Base-by-base conservation (phyloP, 495 filamentous ascomycete genomes). In the Podospora didyma region DNA sequence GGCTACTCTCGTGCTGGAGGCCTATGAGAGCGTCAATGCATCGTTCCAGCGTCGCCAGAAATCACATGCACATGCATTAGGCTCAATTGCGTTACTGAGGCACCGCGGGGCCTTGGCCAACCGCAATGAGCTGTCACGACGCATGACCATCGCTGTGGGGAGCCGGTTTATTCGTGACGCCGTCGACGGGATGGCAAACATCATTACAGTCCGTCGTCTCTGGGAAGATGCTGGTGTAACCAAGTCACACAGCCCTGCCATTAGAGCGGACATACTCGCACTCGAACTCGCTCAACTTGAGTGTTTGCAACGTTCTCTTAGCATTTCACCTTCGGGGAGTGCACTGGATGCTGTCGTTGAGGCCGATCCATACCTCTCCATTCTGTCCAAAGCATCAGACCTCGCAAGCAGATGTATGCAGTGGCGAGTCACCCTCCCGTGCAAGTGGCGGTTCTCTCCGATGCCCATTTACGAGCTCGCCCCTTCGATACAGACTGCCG, bases 351-450 rank as follows among this genome's bases (percentile, higher is more conserved):
- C 42, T 21, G 42, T 21, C 42, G n/a, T 17, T 46, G 42, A 46
- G 42, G 42, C 21, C 42, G 42, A 46, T 46, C 42, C 42, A 21
- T 46, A 17, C 42, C 42, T 17, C n/a, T 10, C 42, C 16, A 46
- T 46, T 21, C 42, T 46, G 42, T 46, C 42, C 42, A 46, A 46
- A 46, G 42, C 42, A 46, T 46, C 42, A 21, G 42, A 19, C 42
- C 42, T 46, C 42, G 42, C 42, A 46, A 46, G 42, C 42, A 46
- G 42, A 46, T 46, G 42, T 46, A 46, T 46, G 42, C 7, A 9
- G 42, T 46, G 42, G 42, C 42, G 42, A 46, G 42, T 21, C 42
- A 46, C 42, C 16, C 42, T 46, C n/a, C 42, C 42, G 42, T 21
- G 42, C n/a, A 21, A 46, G 9, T 46, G 42, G 42, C 42, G 21